phyloP scores from a whole-genome alignment of 2,329 filamentous ascomycete genomes.

The Penicillium sp. region DNA sequence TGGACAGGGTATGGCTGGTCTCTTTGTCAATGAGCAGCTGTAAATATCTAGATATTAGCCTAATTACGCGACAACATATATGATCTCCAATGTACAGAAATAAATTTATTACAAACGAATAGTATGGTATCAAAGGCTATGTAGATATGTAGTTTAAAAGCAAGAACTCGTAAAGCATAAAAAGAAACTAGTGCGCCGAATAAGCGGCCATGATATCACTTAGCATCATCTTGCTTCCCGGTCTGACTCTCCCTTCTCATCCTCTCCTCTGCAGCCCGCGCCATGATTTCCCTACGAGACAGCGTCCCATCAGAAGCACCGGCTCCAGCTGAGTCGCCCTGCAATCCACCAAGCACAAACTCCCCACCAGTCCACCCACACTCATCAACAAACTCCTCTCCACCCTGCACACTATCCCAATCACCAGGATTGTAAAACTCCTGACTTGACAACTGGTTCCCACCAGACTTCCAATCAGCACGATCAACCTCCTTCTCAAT shows the following conservation, averaged over 20 bases:
- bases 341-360: constrained; percentile 65
- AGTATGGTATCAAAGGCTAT: neutral
- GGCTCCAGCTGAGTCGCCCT: constrained; percentile 43
- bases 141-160: neutral
- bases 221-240: constrained; percentile 27
- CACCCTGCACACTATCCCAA: constrained; percentile 49
- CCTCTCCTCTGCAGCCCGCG: constrained; percentile 69
- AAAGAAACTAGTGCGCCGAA: neutral
- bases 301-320: constrained; percentile 36
- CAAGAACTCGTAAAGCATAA: constrained; percentile 4
- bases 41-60: constrained; percentile 16
- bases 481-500: constrained; percentile 83
- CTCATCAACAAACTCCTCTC: constrained; percentile 61
- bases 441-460: constrained; percentile 58
- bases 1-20: constrained; percentile 64
- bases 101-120: neutral
- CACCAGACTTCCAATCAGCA: constrained; percentile 74
- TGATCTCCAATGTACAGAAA: neutral
- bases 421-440: constrained; percentile 61
- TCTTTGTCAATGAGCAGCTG: constrained; percentile 64
- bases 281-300: constrained; percentile 70
- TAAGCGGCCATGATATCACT: constrained; percentile 1
- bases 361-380: constrained; percentile 77
- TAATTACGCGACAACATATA: neutral
- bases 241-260: constrained; percentile 52